Evolutionary conservation across 345 rosid species (phyloP).

Genomic region (Euphorbia tirucalli): DNA sequence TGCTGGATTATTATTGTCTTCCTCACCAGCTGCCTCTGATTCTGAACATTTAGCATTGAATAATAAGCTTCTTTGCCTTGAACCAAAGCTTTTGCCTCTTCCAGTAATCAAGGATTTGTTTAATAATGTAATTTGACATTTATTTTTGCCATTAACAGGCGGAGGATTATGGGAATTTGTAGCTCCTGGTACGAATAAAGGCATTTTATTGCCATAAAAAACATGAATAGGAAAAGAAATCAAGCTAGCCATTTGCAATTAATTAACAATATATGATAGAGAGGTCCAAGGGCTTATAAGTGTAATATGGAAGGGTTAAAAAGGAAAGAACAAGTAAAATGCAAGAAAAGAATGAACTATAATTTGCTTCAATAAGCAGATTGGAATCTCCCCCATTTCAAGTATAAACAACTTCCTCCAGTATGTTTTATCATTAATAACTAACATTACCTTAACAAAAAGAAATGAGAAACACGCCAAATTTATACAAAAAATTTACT

Average conservation of each 20-base stretch:
- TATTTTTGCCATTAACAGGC: background rate
- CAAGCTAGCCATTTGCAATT: conserved; percentile 9
- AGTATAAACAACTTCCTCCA: too few species aligned
- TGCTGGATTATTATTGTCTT: conserved; percentile 24
- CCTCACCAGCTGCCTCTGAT: conserved; percentile 22
- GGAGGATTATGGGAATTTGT: too few species aligned
- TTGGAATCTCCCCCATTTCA: background rate
- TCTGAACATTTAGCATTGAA: conserved; percentile 19
- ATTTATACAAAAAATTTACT: too few species aligned
- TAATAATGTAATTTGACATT: background rate
- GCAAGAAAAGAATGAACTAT: background rate
- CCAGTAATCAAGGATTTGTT: conserved; percentile 10
- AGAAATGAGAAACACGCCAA: too few species aligned
- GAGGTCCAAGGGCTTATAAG: background rate
- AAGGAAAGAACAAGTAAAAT: background rate
- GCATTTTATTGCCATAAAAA: background rate
- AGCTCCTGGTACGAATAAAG: background rate
- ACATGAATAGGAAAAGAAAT: conserved; percentile 10
- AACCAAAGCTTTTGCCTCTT: background rate
- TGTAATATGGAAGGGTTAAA: background rate
- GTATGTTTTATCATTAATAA: too few species aligned
- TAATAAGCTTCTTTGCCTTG: conserved; percentile 6
- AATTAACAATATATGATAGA: background rate
- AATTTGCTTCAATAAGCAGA: background rate
- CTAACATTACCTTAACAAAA: too few species aligned